Evolutionary conservation across 768 basidiomycete genomes (phyloP).

Genomic region (Boletus sp.): DNA sequence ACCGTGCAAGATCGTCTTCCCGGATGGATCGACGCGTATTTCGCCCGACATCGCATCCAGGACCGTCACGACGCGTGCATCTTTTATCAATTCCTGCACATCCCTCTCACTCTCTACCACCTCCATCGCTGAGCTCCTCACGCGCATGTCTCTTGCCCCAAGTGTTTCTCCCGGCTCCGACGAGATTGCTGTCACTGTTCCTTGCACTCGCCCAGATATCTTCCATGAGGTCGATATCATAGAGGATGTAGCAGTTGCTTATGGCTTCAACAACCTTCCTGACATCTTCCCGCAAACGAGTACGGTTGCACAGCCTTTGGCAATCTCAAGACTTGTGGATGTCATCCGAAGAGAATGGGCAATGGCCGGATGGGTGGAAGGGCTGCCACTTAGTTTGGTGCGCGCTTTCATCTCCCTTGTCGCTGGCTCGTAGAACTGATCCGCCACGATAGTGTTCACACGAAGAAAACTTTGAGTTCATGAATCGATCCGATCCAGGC

Average conservation of each 20-base stretch:
- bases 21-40: constrained; percentile 72
- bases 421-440: constrained; percentile 3
- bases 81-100: constrained; percentile 95
- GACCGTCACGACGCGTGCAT: constrained; percentile 69
- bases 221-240: constrained; percentile 97
- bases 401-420: constrained; percentile 4
- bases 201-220: constrained; percentile 97
- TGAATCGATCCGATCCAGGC: constrained; percentile 84
- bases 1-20: constrained; percentile 80
- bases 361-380: constrained; percentile 94
- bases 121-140: constrained; percentile 70
- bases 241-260: constrained; percentile 97
- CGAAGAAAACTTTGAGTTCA: constrained; percentile 95
- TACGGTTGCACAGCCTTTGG: constrained; percentile 90
- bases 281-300: constrained; percentile 90
- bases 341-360: constrained; percentile 90
- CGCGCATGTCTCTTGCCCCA: constrained; percentile 78
- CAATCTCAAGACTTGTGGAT: constrained; percentile 87
- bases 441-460: constrained; percentile 76
- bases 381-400: constrained; percentile 90
- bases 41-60: constrained; percentile 81
- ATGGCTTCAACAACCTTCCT: constrained; percentile 96
- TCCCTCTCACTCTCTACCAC: constrained; percentile 69
- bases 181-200: constrained; percentile 72
- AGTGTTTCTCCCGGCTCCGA: constrained; percentile 51